Base-by-base conservation (phyloP, 495 filamentous ascomycete species). In the Aspergillus sclerotiicarbonarius region DNA sequence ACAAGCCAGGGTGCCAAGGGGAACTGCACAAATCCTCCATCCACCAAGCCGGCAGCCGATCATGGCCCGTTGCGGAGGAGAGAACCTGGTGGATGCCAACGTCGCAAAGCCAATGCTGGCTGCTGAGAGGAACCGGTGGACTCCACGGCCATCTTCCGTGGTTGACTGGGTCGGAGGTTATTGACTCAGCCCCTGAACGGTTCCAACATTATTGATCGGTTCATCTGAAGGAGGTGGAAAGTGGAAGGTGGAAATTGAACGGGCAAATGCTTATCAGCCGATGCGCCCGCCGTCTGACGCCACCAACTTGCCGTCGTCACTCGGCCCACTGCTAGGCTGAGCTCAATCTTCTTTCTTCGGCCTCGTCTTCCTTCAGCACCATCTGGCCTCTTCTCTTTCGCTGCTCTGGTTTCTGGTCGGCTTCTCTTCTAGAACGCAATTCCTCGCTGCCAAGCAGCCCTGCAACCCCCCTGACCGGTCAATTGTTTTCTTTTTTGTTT, bases 41-140 rank as follows among this genome's bases (percentile, higher is more conserved):
- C 13, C 9, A 10, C 8, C 33, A 13, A 35, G 25, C 33, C 3
- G 33, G 7, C 37, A 41, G 37, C 9, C 46, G 60, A 62, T 59
- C 60, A 46, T 59, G 35, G 16, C 60, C 60, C 18, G 13, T 52
- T 62, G 55, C 60, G 56, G 56, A 16, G 16, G 39, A 18, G 9
- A 32, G n/a, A 31, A 7, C n/a, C n/a, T n/a, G 37, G 57, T 53
- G 33, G 39, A 21, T 53, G 41, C 46, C 18, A 49, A 45, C 37
- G 48, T 51, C 51, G 31, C 55, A 25, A 25, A 25, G 25, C 5
- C 25, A 25, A 25, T 25, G 2, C 25, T 25, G 5, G 25, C n/a
- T n/a, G n/a, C n/a, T n/a, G n/a, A n/a, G n/a, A n/a, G n/a, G 25
- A 25, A 25, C 25, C 25, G 5, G 25, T 25, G 25, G 25, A 25